Base-by-base conservation (phyloP, 129 eudicot genomes). In the Centella asiatica region DNA sequence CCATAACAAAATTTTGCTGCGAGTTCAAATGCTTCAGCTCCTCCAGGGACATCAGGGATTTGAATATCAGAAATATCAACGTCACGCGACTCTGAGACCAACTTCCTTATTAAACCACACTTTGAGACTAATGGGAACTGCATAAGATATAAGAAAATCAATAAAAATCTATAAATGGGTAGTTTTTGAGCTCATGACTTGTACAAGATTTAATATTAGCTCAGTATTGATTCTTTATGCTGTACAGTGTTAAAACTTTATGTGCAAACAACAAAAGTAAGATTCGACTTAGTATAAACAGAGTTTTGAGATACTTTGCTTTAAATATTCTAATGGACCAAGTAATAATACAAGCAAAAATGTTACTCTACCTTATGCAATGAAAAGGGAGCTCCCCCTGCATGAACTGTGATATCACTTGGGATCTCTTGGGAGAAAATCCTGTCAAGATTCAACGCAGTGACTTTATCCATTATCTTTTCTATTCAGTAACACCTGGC, bases 1-100 rank as follows among this genome's bases (percentile, higher is more conserved):
- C 95, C 95, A 56, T 93, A 93, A 76, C 99, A 93, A 71, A 93
- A 93, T 56, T 88, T 93, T 49, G 96, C 89, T 4, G 99, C 99
- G 8, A 93, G 89, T 63, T 88, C 96, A 49, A 93, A 93, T 22
- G 87, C 86, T 52, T 87, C 93, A 29, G 83, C 66, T 28, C 96
- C 96, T 19, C 99, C 95, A 0, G 99, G 96, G 53, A 93, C 44
- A 62, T 88, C 85, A 17, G 87, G 76, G 60, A 93, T 76, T 66
- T 88, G 81, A 29, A 93, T 53, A 23, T 33, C 72, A 19, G 81
- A 55, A 63, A 22, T 46, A 39, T 82, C 78, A 19, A 49, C 64
- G 27, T 76, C 80, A 56, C 52, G 56, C 1, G 81, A 66, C 62
- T 78, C 78, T 18, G 95, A 78, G 3, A 74, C 74, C 59, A 80